Base-by-base conservation (phyloP, 2,329 filamentous ascomycete genomes). In the Botrytis byssoidea region DNA sequence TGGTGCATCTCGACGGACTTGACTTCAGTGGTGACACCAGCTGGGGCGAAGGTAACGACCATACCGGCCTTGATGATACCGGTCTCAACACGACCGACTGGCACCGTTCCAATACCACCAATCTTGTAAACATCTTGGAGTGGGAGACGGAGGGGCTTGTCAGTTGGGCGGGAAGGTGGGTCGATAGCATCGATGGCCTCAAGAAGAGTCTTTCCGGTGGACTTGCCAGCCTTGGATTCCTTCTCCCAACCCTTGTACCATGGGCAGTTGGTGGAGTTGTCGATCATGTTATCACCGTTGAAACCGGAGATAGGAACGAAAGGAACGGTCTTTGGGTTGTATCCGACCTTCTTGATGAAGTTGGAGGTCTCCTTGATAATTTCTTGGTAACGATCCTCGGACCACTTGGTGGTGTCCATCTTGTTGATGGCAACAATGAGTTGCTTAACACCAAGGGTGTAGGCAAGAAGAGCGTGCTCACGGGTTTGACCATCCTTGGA, bases 61-160 rank as follows among this genome's bases (percentile, higher is more conserved):
- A 95, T 92, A 84, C 90, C 89, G 84, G 90, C 89, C 91, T 93
- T 95, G 89, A 98, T 94, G 86, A 92, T 81, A 95, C 94, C 96
- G 84, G 96, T 99, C 93, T 99, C 96, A 87, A 99, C 96, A 98
- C 96, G 96, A 88, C 96, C 96, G 91, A 99, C 96, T 82, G 96
- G 96, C 80, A 99, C 96, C 84, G 96, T 99, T 87, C 96, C 96
- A 88, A 99, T 99, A 95, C 96, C 96, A 85, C 95, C 95, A 84
- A 99, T 99, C 95, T 99, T 98, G 95, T 99, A 99, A 79, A 99
- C 96, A 90, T 99, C 96, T 93, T 99, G 96, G 83, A 99, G 95
- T 86, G 96, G 96, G 85, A 99, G 96, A 91, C 96, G 96, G 87
- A 99, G 96, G 84, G 96, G 95, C 94, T 99, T 99, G 90, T 98